Evolutionary conservation across 1,139 yeast species (phyloP), one percentile per base, ranked within the genome.

Genomic region (Diutina scorzettiae): DNA sequence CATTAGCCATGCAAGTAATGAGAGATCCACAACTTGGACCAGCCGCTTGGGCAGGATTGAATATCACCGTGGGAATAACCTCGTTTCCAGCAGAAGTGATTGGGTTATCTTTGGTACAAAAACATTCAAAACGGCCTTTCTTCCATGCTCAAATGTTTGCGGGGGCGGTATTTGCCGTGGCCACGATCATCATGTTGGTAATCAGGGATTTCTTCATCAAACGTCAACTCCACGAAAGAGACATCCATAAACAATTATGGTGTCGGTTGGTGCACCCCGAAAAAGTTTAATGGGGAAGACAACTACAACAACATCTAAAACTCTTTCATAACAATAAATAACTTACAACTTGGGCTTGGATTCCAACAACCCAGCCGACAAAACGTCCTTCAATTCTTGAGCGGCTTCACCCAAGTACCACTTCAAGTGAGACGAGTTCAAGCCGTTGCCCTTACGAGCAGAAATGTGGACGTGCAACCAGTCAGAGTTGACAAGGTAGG

Each of bases 401-500:
- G 95, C 95, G 42, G 93, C 76, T 52, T 81, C 78, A 43, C 78
- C 73, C 54, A 91, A 69, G 60, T 78, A 85, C 60, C 76, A 77
- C 52, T 74, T 76, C 66, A 87, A 60, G 57, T 75, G 72, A 42
- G 78, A 78, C 24, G 82, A 76, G 48, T 79, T 77, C 50, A 81
- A 73, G 1, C 84, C 85, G 45, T 72, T 73, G 37, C 72, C 73
- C 57, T 77, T 81, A 67, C 80, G 83, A 52, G 83, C 78, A 41
- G 87, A 81, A 49, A 91, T 78, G 61, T 89, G 93, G 54, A 91
- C 78, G 57, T 87, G 93, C 52, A 87, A 58, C 78, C 86, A 81
- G 54, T 87, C 84, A 48, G 76, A 76, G 66, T 85, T 87, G 56
- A 89, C 73, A 84, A 87, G 85, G 67, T 91, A 91, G 19, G 96